Conservation (phyloP, 441 rosid species). For the Euphorbia celastroides region DNA sequence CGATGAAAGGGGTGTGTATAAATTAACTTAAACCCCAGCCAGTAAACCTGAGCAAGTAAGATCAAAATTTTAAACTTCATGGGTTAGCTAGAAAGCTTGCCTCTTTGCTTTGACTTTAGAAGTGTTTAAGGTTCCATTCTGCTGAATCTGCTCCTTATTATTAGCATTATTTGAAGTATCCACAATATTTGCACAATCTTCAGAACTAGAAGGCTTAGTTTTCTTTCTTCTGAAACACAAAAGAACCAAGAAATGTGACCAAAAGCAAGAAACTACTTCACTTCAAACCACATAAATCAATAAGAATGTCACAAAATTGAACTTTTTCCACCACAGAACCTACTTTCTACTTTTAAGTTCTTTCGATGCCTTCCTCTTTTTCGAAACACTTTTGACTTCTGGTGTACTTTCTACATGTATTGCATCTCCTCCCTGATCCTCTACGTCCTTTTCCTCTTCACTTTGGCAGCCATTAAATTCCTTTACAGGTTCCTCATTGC, state of each 20-base stretch:
- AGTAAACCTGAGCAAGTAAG: neutral
- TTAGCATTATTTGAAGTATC: constrained; percentile 22
- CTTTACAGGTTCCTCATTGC: constrained; percentile 61
- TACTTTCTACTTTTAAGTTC: constrained; percentile 49
- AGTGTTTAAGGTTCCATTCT: constrained; percentile 26
- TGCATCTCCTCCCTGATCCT: constrained; percentile 21
- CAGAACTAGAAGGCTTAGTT: constrained; percentile 39
- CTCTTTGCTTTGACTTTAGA: constrained; percentile 16
- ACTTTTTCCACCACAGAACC: constrained; percentile 10
- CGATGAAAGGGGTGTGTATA: neutral
- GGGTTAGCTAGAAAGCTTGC: constrained; percentile 7
- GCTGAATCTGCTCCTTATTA: too few species aligned
- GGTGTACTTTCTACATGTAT: constrained; percentile 27
- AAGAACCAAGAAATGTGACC: neutral
- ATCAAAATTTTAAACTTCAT: neutral
- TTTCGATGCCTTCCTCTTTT: constrained; percentile 71
- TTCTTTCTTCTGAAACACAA: constrained; percentile 54
- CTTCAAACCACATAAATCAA: neutral
- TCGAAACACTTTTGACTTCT: constrained; percentile 35
- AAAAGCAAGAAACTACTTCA: too few species aligned
- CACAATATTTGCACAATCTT: constrained; percentile 26
- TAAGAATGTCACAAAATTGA: neutral
- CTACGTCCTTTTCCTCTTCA: constrained; percentile 39
- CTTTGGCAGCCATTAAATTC: constrained; percentile 58
- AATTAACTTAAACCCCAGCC: neutral